Evolutionary conservation across 176 grass and related monocot species (phyloP), one percentile per base, ranked within the genome.

Genomic region (Oryza nivara): DNA sequence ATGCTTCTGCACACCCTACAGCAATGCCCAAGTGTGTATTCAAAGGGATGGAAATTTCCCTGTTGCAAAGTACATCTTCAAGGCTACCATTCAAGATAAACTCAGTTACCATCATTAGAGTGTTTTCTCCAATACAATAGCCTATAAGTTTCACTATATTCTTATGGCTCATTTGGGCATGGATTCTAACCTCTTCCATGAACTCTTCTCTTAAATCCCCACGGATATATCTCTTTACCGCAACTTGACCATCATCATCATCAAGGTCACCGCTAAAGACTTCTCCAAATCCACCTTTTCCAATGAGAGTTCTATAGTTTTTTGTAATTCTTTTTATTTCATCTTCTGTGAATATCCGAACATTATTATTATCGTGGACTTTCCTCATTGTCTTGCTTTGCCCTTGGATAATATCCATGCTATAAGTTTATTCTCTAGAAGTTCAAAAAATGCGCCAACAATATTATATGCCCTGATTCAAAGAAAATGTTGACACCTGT

Each of bases 1-100:
- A 49, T 49, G 47, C 47, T 49, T 49, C 47, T 49, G 47, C 47
- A 49, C 47, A 49, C 2, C 47, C 47, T 49, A 49, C 3, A 14
- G 47, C 47, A 49, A 49, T 49, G 2, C 3, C 47, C 47, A 49
- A 30, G 30, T 2, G 30, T 30, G 47, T 49, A 30, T 12, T 11
- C 47, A 49, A 49, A 49, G 47, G 11, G 47, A 49, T 49, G 3
- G 47, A 49, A 49, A 49, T 3, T 14, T 49, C 47, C 3, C 13
- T 74, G 30, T 23, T 6, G 68, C 79, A 76, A 17, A 85, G 83
- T 17, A 35, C 34, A 19, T 72, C 83, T 12, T 64, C 41, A 0
- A 85, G 76, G 69, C 73, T 86, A 65, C 84, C 84, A 30, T 41
- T 32, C 16, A 70, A 67, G 32, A 86, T 86, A 22, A 67, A 86